Evolutionary conservation across 2,329 filamentous ascomycete genomes (phyloP), one percentile per base, ranked within the genome.

Genomic region (Arthrobotrys sphaeroides): DNA sequence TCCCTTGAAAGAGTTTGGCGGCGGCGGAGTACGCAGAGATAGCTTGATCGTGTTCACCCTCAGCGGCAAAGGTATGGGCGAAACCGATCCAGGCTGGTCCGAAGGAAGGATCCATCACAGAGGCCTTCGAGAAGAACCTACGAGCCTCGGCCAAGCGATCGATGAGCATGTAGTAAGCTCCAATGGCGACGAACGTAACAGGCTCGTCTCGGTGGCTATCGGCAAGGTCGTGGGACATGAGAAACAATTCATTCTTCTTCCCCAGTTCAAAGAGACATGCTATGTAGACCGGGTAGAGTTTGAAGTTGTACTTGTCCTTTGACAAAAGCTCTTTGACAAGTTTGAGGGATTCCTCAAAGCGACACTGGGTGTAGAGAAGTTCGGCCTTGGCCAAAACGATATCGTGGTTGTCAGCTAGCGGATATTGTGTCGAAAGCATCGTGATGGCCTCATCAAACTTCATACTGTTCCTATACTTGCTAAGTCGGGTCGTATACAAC

Each of bases 61-160:
- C 95, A 9, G 93, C 94, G 0, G 95, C 95, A 82, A 99, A 99
- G 0, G 95, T 99, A 82, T 99, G 96, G 0, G 95, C 95, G 81
- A 99, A 99, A 0, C 96, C 95, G 78, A 99, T 98, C 95, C 95
- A 99, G 2, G 95, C 95, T 0, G 95, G 92, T 0, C 94, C 94
- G 80, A 97, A 99, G 83, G 98, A 94, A 5, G 94, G 92, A 81
- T 99, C 94, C 90, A 99, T 94, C 85, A 98, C 91, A 78, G 92
- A 96, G 3, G 96, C 92, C 83, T 99, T 99, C 80, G 92, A 96
- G 83, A 99, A 99, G 85, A 95, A 99, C 40, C 94, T 89, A 9
- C 95, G 89, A 7, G 96, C 94, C 83, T 99, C 95, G 2, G 95
- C 91, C 70, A 99, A 93, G 80, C 93, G 94, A 79, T 89, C 88